phyloP scores from a whole-genome alignment of 768 basidiomycete genomes.

The Lactarius deliciosus region DNA sequence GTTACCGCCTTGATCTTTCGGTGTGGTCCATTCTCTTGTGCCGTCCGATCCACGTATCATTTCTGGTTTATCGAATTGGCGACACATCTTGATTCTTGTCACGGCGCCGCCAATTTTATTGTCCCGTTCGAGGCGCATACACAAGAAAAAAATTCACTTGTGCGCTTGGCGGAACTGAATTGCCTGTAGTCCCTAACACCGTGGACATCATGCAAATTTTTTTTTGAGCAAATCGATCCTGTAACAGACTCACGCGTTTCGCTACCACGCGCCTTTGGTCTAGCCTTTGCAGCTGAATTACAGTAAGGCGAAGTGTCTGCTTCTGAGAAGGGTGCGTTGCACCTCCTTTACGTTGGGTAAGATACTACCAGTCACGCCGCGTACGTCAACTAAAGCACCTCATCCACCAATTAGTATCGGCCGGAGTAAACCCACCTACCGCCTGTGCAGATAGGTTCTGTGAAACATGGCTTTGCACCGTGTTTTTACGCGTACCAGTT shows the following conservation, averaged over 20 bases:
- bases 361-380: background rate
- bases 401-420: background rate
- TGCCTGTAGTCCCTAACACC: slow-evolving; percentile 4
- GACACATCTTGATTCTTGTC: background rate
- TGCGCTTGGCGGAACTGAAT: background rate
- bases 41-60: background rate
- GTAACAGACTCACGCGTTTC: slow-evolving; percentile 4
- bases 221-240: background rate
- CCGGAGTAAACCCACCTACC: background rate
- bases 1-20: background rate
- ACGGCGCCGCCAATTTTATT: background rate
- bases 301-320: background rate
- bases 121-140: background rate
- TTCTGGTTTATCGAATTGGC: background rate
- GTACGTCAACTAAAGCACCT: background rate
- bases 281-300: background rate
- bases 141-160: background rate
- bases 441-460: background rate
- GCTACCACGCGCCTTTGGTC: background rate
- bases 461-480: background rate
- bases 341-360: background rate
- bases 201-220: background rate
- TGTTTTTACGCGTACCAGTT: background rate
- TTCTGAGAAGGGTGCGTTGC: background rate
- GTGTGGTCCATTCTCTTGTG: background rate